Conservation (phyloP, 805 yeast species). For the Metschnikowia noctiluminum region DNA sequence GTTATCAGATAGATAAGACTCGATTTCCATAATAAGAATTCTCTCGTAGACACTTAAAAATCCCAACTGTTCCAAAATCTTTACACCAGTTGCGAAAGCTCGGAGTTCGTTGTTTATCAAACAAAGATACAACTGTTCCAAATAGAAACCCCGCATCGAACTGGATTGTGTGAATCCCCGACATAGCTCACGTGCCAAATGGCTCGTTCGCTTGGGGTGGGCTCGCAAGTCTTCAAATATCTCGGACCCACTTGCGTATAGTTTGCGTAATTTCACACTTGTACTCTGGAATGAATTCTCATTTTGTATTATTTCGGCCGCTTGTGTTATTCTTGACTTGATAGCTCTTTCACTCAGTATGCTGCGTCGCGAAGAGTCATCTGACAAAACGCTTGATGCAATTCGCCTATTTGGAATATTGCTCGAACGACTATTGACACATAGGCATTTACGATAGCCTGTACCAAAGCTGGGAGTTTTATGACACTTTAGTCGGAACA, state of each 20-base stretch:
- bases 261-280: background rate
- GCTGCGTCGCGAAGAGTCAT: background rate
- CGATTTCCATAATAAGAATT: constrained; percentile 5
- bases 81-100: constrained; percentile 3
- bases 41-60: constrained; percentile 5
- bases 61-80: constrained; percentile 2
- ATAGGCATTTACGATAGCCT: background rate
- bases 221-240: constrained; percentile 7
- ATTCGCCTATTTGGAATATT: no score
- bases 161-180: constrained; percentile 8
- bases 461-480: background rate
- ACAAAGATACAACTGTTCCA: constrained; percentile 4
- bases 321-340: background rate
- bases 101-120: background rate
- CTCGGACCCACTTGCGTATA: background rate
- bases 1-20: background rate
- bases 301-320: background rate
- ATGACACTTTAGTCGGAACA: background rate
- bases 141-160: constrained; percentile 5
- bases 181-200: constrained; percentile 3
- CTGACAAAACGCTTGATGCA: background rate
- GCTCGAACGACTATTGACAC: background rate
- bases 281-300: constrained; percentile 3
- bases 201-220: background rate
- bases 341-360: background rate